Conservation (phyloP, 306 rosid genomes). For the Acmispon strigosus region DNA sequence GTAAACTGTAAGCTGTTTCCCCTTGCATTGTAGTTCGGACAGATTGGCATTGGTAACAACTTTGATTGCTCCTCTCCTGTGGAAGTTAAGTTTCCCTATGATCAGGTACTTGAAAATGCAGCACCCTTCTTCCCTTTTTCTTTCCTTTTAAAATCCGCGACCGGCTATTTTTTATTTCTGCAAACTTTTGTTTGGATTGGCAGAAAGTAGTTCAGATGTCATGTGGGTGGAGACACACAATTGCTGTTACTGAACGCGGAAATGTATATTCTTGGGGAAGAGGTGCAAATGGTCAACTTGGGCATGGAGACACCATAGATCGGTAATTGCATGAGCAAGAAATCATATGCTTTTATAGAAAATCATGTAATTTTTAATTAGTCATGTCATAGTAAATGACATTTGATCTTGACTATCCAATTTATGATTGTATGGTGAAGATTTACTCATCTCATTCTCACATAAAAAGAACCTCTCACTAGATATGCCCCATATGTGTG, state of each 20-base stretch:
- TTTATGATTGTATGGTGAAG: too few relatives aligned
- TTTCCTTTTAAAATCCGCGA: background rate
- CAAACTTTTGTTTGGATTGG: conserved; percentile 21
- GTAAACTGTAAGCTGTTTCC: conserved; percentile 3
- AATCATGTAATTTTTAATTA: too few relatives aligned
- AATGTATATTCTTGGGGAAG: conserved; percentile 97
- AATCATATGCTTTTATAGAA: background rate
- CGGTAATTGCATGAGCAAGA: conserved; percentile 37
- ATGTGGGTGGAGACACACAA: conserved; percentile 92
- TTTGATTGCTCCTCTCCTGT: conserved; percentile 63
- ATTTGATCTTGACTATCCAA: too few relatives aligned
- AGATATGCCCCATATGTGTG: background rate
- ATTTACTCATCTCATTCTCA: too few relatives aligned
- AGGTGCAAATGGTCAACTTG: conserved; percentile 98
- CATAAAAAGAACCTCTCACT: too few relatives aligned
- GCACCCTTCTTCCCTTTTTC: conserved; percentile 5
- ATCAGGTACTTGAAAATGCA: conserved; percentile 45
- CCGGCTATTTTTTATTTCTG: background rate
- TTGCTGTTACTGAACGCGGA: conserved; percentile 62
- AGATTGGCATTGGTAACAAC: conserved; percentile 79
- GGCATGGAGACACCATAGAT: conserved; percentile 73
- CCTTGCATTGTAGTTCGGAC: conserved; percentile 66
- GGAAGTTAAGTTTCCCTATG: conserved; percentile 59
- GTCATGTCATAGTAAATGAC: too few relatives aligned
- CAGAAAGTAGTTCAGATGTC: conserved; percentile 70